phyloP scores from a whole-genome alignment of 805 yeast species.

The Nakazawaea populi region DNA sequence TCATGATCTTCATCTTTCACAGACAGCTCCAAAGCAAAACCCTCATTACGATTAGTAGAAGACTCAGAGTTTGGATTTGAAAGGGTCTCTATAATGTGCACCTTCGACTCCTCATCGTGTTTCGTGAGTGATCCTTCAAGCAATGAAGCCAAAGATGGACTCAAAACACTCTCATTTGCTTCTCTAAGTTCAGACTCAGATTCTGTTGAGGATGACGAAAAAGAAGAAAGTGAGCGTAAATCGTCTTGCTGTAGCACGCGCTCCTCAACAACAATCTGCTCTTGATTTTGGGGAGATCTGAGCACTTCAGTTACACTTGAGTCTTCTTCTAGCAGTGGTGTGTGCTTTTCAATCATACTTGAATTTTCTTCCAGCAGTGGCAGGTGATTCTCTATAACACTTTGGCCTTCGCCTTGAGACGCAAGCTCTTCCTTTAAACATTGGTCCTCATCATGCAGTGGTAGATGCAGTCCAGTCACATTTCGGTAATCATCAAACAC shows the following conservation, averaged over 20 bases:
- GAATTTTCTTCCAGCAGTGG: background rate
- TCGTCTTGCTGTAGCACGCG: background rate
- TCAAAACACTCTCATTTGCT: slow-evolving; percentile 4
- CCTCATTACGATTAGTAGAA: too few relatives aligned
- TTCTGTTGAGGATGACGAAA: background rate
- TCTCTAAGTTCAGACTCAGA: background rate
- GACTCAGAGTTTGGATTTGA: background rate
- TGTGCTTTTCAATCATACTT: too few relatives aligned
- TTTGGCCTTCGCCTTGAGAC: background rate
- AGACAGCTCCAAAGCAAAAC: too few relatives aligned
- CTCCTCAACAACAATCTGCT: too few relatives aligned
- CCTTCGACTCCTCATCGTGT: slow-evolving; percentile 7
- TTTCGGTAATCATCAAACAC: too few relatives aligned
- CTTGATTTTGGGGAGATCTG: background rate
- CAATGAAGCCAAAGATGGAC: background rate
- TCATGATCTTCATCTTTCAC: too few relatives aligned
- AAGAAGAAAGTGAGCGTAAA: background rate
- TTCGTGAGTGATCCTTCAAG: slow-evolving; percentile 5
- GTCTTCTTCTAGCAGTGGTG: too few relatives aligned
- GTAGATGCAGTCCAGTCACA: too few relatives aligned
- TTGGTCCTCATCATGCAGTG: background rate
- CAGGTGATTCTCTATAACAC: background rate
- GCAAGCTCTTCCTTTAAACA: background rate
- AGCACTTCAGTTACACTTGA: background rate
- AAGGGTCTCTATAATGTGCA: background rate